Base-by-base conservation (phyloP, 2,329 filamentous ascomycete species). In the Gaeumannomyces tritici region DNA sequence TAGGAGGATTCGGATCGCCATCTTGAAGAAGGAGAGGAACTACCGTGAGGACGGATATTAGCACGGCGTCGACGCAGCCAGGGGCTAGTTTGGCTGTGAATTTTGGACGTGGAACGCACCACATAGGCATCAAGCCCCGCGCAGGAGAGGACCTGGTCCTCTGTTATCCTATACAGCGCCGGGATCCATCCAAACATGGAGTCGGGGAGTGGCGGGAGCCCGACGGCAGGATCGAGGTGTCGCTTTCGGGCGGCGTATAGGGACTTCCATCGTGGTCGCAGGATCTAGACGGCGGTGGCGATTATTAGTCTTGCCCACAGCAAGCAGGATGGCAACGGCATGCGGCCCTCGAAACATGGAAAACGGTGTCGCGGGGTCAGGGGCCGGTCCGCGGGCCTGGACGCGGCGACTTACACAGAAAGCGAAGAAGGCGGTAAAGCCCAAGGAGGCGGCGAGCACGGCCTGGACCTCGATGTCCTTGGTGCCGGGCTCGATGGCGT, bases 41-140 rank as follows among this genome's bases (percentile, higher is more conserved):
- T 85, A 69, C 62, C 13, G 24, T 8, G 21, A 26, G 21, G 13
- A 27, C 7, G 8, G 18, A 11, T 21, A 7, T 51, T 51, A 56
- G 55, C 55, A 56, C 12, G 24, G 4, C 9, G 24, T 24, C 54
- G 26, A 55, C 55, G 6, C 24, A 1, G 26, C 18, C 27, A 28
- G 55, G 12, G 27, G 27, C 55, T 15, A 18, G 55, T 5, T 15
- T 2, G 7, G 15, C 26, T 15, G 55, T 2, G 27, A 27, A 56
- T 21, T 9, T 56, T 35, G 4, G 24, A 3, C 15, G 18, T 6
- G 31, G 21, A 27, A 79, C 83, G 68, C 76, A 90, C 89, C 67
- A 97, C 95, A 76, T 91, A 99, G 60, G 95, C 95, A 77, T 99
- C 95, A 60, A 99, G 83, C 0, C 95, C 95, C 24, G 93, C 93